These are phyloP conservation scores for Xylariaceae sp. DNA, from an alignment of 2,329 filamentous ascomycete genomes.

Conservation along the genomic window DNA sequence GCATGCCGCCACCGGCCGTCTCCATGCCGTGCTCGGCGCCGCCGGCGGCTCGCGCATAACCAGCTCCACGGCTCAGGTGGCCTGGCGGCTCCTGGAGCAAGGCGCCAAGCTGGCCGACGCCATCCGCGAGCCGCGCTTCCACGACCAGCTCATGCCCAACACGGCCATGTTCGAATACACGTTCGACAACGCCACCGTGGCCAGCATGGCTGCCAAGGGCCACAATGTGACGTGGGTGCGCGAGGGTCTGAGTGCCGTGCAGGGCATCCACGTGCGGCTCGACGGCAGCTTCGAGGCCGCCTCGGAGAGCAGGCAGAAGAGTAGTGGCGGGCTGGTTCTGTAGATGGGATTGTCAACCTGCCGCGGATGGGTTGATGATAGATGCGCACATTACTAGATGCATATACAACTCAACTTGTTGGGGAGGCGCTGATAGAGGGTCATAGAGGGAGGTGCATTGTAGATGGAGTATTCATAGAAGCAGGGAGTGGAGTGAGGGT, in stretches of 20 bases:
- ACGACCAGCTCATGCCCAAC: slow-evolving; percentile 79
- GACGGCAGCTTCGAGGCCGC: slow-evolving; percentile 75
- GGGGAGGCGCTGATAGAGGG: too few relatives aligned
- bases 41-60: slow-evolving; percentile 83
- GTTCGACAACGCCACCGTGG: slow-evolving; percentile 62
- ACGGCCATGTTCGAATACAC: slow-evolving; percentile 61
- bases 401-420: too few relatives aligned
- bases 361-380: too few relatives aligned
- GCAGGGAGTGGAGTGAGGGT: too few relatives aligned
- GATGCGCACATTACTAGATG: too few relatives aligned
- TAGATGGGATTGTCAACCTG: slow-evolving; percentile 22
- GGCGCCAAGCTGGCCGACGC: slow-evolving; percentile 56
- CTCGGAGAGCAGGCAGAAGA: slow-evolving; percentile 68
- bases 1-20: slow-evolving; percentile 45
- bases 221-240: slow-evolving; percentile 70
- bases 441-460: too few relatives aligned
- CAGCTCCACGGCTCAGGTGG: slow-evolving; percentile 68
- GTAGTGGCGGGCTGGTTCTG: slow-evolving; percentile 60
- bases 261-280: slow-evolving; percentile 58
- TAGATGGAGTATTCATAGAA: too few relatives aligned
- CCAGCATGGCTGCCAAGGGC: slow-evolving; percentile 58
- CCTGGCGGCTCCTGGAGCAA: slow-evolving; percentile 69
- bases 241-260: slow-evolving; percentile 62
- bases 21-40: slow-evolving; percentile 68
- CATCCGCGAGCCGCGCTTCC: slow-evolving; percentile 63